Evolutionary conservation across 1,139 yeast genomes (phyloP).

Genomic region (Saccharomyces uvarum): DNA sequence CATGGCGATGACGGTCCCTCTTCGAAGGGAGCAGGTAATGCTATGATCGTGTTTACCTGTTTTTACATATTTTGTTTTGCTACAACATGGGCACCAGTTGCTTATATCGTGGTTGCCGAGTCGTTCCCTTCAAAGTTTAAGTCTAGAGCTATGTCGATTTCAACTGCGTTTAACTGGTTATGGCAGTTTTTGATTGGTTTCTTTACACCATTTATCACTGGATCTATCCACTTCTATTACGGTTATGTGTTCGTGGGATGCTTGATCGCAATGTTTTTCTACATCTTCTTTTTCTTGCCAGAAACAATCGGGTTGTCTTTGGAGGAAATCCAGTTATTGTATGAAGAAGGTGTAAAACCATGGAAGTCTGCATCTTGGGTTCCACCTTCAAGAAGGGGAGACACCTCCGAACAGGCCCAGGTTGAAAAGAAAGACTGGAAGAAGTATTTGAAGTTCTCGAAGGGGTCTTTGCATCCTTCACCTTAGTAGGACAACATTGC

Average conservation of each 20-base stretch:
- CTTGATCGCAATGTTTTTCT: conserved; percentile 49
- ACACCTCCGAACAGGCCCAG: background rate
- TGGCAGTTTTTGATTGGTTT: conserved; percentile 68
- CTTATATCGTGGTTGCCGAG: conserved; percentile 35
- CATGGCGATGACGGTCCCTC: background rate
- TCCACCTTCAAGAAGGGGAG: conserved; percentile 28
- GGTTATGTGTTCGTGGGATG: conserved; percentile 72
- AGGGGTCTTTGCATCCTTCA: background rate
- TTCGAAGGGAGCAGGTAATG: conserved; percentile 39
- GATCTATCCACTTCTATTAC: conserved; percentile 36
- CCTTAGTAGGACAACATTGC: background rate
- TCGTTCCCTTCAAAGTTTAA: conserved; percentile 56
- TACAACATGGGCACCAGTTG: conserved; percentile 14
- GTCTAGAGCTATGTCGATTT: conserved; percentile 65
- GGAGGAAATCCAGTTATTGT: conserved; percentile 64
- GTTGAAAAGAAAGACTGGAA: background rate
- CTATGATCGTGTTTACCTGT: conserved; percentile 67
- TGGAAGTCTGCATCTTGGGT: conserved; percentile 37
- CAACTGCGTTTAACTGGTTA: conserved; percentile 62
- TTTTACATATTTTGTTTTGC: conserved; percentile 71
- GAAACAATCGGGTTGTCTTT: conserved; percentile 64
- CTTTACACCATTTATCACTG: conserved; percentile 63
- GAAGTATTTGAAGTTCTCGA: background rate
- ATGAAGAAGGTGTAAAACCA: conserved; percentile 34
- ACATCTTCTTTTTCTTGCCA: conserved; percentile 56